Evolutionary conservation across 2,329 filamentous ascomycete genomes (phyloP), one percentile per base, ranked within the genome.

Genomic region (Fusarium sp.): DNA sequence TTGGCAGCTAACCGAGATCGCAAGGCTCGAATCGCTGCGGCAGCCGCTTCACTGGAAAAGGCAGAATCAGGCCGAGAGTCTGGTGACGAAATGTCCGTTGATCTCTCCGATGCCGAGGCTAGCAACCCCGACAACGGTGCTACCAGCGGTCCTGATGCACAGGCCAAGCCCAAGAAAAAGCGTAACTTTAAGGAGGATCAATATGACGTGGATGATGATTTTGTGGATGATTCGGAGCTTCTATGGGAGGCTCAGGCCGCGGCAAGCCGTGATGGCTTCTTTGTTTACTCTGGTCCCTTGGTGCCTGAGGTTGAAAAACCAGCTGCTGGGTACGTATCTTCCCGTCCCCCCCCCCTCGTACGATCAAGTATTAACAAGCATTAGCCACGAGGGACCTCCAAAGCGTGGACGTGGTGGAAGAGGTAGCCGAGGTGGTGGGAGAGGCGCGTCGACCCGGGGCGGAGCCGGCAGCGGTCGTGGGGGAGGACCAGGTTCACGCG

Each of bases 161-260:
- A 83, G 24, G 86, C 85, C 44, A 90, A 90, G 70, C 87, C 88
- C 1, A 92, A 92, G 78, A 94, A 93, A 83, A 93, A 93, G 80
- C 88, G 93, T 56, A 91, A 91, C 75, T 90, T 91, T 79, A 90
- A 91, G 76, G 89, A 94, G 77, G 91, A 96, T 79, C 90, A 94
- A 73, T 94, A 94, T 74, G 92, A 95, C 75, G 90, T 92, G 74
- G 90, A 92, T 47, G 92, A 94, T 74, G 92, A 91, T 53, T 95
- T 95, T 79, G 89, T 95, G 56, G 96, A 99, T 74, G 96, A 99
- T 76, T 96, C 94, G 2, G 96, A 99, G 78, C 79, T 97, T 75
- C 85, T 96, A 1, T 98, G 95, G 95, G 93, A 98, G 79, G 93
- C 97, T 75, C 92, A 97, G 76, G 95, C 95, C 8, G 94, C 95